These are phyloP conservation scores for Phytophthora fragariaefolia DNA, from an alignment of 352 stramenopile species.

Conservation along the genomic window DNA sequence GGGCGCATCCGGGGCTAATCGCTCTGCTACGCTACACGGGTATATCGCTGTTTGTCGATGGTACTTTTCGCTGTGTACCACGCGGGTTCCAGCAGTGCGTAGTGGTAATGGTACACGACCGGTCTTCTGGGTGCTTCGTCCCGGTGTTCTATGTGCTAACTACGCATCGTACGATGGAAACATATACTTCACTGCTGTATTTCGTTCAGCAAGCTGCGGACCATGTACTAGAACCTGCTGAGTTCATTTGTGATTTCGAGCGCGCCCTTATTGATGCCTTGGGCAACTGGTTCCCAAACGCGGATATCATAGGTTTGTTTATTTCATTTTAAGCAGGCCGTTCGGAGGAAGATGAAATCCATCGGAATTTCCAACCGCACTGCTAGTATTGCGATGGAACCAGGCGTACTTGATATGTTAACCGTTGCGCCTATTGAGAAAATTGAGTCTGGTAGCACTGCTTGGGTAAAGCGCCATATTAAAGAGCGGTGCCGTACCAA, in stretches of 20 bases:
- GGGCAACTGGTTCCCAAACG: conserved; percentile 10
- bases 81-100: conserved; percentile 15
- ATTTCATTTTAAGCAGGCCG: conserved; percentile 15
- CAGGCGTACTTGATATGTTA: conserved; percentile 7
- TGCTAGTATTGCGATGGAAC: not conserved
- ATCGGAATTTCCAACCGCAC: not conserved
- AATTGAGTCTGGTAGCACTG: not conserved
- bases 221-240: conserved; percentile 1
- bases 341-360: not conserved
- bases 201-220: conserved; percentile 5
- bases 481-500: not conserved
- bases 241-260: conserved; percentile 8
- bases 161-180: not conserved
- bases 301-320: conserved; percentile 14
- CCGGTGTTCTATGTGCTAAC: conserved; percentile 17
- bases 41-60: conserved; percentile 33
- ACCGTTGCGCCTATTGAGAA: not conserved
- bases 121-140: not conserved
- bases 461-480: not conserved
- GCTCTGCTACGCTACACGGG: conserved; percentile 6
- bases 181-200: conserved; percentile 12
- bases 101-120: conserved; percentile 25
- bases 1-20: conserved; percentile 22
- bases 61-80: conserved; percentile 19
- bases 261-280: conserved; percentile 12